Base-by-base conservation (phyloP, 176 grass and related monocot genomes). In the Areca catechu region DNA sequence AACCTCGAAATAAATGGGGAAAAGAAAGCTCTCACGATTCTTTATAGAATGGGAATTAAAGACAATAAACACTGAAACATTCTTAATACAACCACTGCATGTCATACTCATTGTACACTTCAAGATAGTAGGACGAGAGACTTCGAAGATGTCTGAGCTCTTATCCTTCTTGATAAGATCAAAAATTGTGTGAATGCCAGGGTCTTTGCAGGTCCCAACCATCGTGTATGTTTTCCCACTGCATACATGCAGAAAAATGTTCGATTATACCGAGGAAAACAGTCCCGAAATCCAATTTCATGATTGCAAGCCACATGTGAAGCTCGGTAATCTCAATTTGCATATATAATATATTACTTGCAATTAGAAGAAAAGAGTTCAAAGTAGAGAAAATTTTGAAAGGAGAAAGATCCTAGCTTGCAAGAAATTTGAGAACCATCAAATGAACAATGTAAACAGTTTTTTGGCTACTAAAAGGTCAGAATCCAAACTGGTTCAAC, bases 181-280 rank as follows among this genome's bases (percentile, higher is more conserved):
- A 88, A 98, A 98, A 79, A 98, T 93, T 70, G 94, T 98, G 24
- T 74, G 88, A 55, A 98, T 89, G 59, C 94, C 94, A 76, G 88
- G 94, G 67, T 98, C 94, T 28, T 71, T 85, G 23, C 67, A 61
- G 63, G 76, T 98, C 25, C 94, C 94, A 34, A 89, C 94, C 94
- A 98, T 98, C 6, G 94, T 98, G 73, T 98, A 98, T 53, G 94
- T 98, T 78, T 98, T 98, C 19, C 94, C 94, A 83, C 94, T 98
- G 76, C 34, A 29, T 48, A 67, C 49, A 54, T 72, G 57, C 34
- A 24, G 74, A 55, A 74, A 10, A 66, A 27, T 62, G 66, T 54
- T 72, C 15, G 19, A 54, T 15, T 67, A 58, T 47, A 74, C 67
- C 15, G 18, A 47, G 29, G 54, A 72, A 43, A 43, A 43, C 7